Conservation (phyloP, 139 green algal species). For the Chlamydomonas incerta region DNA sequence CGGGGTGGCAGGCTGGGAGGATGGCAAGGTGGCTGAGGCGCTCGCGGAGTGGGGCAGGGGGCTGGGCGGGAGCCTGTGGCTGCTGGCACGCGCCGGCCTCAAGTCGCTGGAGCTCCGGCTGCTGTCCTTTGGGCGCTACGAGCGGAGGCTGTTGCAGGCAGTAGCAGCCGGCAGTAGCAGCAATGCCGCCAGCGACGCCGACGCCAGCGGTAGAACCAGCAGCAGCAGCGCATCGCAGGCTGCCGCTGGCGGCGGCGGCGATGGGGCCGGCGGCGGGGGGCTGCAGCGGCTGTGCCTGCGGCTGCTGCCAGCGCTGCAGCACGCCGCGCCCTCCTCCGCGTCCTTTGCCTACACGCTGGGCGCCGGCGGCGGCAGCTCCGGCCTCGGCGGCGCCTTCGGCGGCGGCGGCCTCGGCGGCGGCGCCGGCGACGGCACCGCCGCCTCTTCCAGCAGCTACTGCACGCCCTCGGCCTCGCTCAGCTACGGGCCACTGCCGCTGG, state of each 20-base stretch:
- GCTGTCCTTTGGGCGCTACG: neutral
- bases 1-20: neutral
- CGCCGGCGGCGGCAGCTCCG: neutral
- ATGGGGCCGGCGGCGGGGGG: neutral
- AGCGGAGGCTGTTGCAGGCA: conserved; percentile 8
- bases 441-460: too few relatives aligned
- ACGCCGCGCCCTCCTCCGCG: neutral
- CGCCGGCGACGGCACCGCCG: neutral
- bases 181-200: neutral
- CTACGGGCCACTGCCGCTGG: conserved; percentile 12
- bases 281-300: conserved; percentile 20
- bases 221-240: neutral
- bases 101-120: conserved; percentile 25
- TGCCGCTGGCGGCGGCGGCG: neutral
- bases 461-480: conserved; percentile 7
- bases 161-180: neutral
- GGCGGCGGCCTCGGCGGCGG: neutral
- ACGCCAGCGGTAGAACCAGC: neutral
- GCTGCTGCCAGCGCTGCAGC: neutral
- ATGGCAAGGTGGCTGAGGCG: neutral
- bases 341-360: neutral
- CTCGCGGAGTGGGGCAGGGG: neutral
- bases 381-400: neutral
- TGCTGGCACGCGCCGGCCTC: neutral
- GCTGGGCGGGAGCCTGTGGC: conserved; percentile 16